A percentile compares a stretch with the other conserved stretches of the same genome.
Evolutionary conservation across 2,329 filamentous ascomycete species (phyloP).

Genomic region (Sporothrix humicola): DNA sequence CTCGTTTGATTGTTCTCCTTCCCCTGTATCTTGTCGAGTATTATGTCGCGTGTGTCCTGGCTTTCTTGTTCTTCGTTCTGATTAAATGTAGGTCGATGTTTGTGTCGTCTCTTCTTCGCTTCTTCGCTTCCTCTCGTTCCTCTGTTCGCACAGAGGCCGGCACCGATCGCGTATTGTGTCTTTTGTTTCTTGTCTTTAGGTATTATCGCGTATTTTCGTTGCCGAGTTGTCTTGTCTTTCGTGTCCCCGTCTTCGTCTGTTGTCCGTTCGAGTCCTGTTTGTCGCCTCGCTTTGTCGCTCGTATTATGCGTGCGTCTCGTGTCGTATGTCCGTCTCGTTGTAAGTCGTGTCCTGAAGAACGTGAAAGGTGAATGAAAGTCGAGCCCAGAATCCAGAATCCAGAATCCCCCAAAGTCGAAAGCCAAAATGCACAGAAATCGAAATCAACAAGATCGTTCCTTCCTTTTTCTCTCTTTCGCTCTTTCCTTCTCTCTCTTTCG

Average conservation of each 20-base stretch:
- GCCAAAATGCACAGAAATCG: not conserved
- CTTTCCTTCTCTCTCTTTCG: not conserved
- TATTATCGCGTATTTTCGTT: not conserved
- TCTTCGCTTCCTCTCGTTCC: not conserved
- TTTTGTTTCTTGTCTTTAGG: not conserved
- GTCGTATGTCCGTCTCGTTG: not conserved
- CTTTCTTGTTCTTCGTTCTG: not conserved
- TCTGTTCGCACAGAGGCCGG: conserved; percentile 9
- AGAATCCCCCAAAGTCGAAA: not conserved
- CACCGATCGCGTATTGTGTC: conserved; percentile 17
- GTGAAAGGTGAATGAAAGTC: no score
- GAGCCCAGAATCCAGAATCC: no score
- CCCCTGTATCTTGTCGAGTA: no score
- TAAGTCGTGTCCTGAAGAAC: not conserved
- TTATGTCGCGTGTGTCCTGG: not conserved
- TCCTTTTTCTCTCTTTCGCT: not conserved
- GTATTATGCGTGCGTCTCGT: not conserved
- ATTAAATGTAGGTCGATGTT: not conserved
- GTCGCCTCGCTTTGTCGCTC: conserved; percentile 6
- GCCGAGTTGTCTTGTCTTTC: not conserved
- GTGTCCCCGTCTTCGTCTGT: not conserved
- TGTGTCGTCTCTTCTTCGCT: not conserved
- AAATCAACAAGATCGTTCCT: conserved; percentile 3
- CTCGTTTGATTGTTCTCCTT: no score
- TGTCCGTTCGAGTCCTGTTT: not conserved